Evolutionary conservation across 2,329 filamentous ascomycete species (phyloP).

Genomic region (Fusarium xylarioides): DNA sequence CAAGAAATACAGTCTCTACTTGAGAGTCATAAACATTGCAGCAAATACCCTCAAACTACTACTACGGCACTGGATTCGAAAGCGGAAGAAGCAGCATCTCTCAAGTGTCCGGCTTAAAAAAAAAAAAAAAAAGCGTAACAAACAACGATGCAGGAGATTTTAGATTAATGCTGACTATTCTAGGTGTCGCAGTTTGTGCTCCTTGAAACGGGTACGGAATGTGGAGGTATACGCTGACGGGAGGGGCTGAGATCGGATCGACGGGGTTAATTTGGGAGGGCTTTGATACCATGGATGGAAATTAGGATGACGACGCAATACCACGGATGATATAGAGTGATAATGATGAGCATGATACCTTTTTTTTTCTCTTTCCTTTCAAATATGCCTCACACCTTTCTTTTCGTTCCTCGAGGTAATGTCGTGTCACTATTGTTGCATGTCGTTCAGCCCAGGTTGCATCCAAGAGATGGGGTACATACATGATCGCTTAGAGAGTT

Average conservation of each 20-base stretch:
- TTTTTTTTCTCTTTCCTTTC: no score
- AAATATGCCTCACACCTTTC: background rate
- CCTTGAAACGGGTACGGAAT: background rate
- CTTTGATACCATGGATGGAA: background rate
- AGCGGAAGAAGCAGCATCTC: background rate
- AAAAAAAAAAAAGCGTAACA: background rate
- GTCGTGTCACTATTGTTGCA: background rate
- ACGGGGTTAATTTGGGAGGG: no score
- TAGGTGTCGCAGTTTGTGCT: background rate
- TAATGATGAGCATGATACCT: background rate
- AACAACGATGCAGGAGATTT: conserved; percentile 41
- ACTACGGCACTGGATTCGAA: background rate
- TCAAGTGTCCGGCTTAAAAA: background rate
- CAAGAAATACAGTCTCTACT: background rate
- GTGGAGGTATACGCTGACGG: background rate
- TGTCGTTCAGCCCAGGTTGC: background rate
- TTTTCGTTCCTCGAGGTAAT: background rate
- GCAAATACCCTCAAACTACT: background rate
- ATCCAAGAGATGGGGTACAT: background rate
- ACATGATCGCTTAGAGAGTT: background rate
- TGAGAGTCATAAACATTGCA: background rate
- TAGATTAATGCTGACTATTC: background rate
- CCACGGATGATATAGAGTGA: no score
- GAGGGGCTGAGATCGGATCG: background rate
- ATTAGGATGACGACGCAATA: background rate